Conservation (phyloP, 2,329 filamentous ascomycete species). For the Neonectria magnoliae region DNA sequence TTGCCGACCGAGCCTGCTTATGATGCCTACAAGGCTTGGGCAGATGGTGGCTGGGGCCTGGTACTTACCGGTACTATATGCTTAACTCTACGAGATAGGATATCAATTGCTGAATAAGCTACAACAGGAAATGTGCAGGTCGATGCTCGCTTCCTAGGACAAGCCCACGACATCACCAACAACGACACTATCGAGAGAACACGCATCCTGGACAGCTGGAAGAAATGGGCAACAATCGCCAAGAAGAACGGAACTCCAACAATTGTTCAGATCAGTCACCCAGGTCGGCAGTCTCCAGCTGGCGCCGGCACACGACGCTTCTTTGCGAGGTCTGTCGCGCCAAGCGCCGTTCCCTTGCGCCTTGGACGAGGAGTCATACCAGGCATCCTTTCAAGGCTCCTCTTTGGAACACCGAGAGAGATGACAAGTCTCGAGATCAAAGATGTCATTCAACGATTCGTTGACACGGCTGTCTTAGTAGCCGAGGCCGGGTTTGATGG, state of each 20-base stretch:
- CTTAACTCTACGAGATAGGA: neutral
- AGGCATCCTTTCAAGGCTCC: neutral
- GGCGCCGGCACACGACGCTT: neutral
- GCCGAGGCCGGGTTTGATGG: neutral
- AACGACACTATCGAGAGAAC: neutral
- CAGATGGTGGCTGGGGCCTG: slow-evolving; percentile 7
- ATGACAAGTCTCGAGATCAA: neutral
- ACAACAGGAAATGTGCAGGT: neutral
- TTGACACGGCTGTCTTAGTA: neutral
- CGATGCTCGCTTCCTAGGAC: neutral
- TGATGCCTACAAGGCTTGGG: slow-evolving; percentile 1
- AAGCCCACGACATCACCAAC: neutral
- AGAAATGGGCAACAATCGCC: neutral
- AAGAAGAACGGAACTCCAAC: neutral
- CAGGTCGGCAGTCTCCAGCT: slow-evolving; percentile 2
- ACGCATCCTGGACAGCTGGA: neutral
- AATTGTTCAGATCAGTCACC: slow-evolving; percentile 1
- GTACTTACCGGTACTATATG: neutral
- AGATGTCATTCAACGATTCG: neutral
- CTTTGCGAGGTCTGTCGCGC: neutral
- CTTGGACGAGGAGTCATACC: neutral
- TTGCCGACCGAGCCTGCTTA: neutral
- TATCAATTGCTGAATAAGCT: neutral
- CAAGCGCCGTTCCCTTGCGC: slow-evolving; percentile 1
- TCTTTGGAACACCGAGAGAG: neutral